phyloP scores from a whole-genome alignment of 163 green algal genomes.

The Coccomyxa subellipsoidea region DNA sequence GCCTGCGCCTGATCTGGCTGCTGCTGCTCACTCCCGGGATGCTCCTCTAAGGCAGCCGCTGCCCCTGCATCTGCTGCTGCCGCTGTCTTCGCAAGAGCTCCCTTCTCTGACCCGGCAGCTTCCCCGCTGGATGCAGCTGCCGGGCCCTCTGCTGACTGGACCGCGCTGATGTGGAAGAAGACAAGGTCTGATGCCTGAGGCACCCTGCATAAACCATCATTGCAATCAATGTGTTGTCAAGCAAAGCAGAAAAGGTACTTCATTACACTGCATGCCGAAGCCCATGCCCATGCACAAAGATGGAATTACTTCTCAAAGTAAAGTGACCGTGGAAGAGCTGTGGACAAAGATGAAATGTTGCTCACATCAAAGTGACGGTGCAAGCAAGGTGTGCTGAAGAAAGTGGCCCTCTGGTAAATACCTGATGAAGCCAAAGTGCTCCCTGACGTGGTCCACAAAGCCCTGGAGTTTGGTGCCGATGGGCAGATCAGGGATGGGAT shows the following conservation, averaged over 20 bases:
- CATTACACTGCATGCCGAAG: not conserved
- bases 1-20: not conserved
- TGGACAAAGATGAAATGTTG: not conserved
- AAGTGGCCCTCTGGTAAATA: not conserved
- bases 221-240: not conserved
- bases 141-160: not conserved
- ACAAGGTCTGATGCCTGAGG: not conserved
- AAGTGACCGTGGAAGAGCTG: not conserved
- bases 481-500: not conserved
- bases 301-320: not conserved
- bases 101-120: not conserved
- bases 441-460: slow-evolving; percentile 18
- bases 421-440: slow-evolving; percentile 33
- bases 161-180: not conserved
- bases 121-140: too few relatives aligned
- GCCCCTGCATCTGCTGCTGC: too few relatives aligned
- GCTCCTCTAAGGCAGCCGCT: not conserved
- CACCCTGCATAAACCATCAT: not conserved
- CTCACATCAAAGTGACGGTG: not conserved
- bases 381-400: not conserved
- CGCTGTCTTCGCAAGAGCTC: too few relatives aligned
- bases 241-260: not conserved
- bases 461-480: slow-evolving; percentile 4
- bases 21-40: not conserved
- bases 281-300: too few relatives aligned